Evolutionary conservation across 805 yeast species (phyloP).

Genomic region (Pichia sporocuriosa): DNA sequence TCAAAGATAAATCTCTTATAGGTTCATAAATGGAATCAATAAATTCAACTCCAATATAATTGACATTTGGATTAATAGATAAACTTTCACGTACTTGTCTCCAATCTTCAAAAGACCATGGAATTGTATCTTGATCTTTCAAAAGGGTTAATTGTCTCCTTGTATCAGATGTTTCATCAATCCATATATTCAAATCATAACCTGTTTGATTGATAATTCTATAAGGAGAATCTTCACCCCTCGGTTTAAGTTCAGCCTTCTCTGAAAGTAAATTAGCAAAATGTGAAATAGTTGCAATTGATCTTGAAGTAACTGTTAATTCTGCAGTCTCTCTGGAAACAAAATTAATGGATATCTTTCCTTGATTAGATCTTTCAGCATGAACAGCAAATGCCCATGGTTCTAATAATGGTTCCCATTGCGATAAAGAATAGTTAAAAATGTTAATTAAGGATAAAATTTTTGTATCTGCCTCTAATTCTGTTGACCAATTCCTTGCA

Average conservation of each 20-base stretch:
- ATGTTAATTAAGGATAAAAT: constrained; percentile 65
- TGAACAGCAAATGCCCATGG: constrained; percentile 78
- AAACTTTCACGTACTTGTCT: constrained; percentile 72
- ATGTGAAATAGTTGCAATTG: constrained; percentile 70
- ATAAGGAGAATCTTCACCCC: constrained; percentile 82
- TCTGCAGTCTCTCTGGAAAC: constrained; percentile 75
- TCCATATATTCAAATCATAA: constrained; percentile 72
- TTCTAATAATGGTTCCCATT: constrained; percentile 94
- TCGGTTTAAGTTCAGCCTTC: constrained; percentile 47
- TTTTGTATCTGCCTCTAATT: constrained; percentile 60
- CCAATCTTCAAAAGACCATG: constrained; percentile 98
- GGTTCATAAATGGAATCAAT: constrained; percentile 49
- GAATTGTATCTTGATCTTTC: constrained; percentile 42
- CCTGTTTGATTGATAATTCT: constrained; percentile 81
- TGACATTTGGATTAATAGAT: constrained; percentile 55
- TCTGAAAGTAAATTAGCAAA: constrained; percentile 52
- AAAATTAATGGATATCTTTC: constrained; percentile 54
- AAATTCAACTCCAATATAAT: constrained; percentile 57
- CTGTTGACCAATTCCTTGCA: constrained; percentile 83
- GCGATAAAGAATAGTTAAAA: constrained; percentile 80
- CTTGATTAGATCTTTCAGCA: constrained; percentile 43
- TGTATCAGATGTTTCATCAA: constrained; percentile 37
- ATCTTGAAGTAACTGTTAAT: constrained; percentile 71
- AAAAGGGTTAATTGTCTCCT: constrained; percentile 32
- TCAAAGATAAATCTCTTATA: constrained; percentile 54